Evolutionary conservation across 1,284 basidiomycete species (phyloP), one percentile per base, ranked within the genome.

Genomic region (Xerocomus cyaneibrunnescens): DNA sequence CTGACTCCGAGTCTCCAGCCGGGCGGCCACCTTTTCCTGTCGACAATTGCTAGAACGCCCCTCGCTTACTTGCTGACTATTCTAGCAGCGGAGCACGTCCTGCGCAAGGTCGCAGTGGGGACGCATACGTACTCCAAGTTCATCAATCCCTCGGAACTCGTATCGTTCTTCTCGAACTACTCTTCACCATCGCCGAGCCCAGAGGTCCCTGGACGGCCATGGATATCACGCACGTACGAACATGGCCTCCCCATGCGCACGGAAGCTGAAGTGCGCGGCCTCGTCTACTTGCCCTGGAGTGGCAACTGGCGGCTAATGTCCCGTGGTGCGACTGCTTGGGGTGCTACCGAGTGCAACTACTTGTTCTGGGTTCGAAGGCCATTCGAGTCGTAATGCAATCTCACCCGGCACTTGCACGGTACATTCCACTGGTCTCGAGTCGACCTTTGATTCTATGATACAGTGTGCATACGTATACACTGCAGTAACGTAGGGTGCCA

Each of bases 71-170:
- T 94, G 55, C 77, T 98, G 25, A 95, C 94, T 12, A 95, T 99
- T 64, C 79, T 95, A 52, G 74, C 94, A 43, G 96, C 95, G 5
- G 96, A 99, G 72, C 75, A 91, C 43, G 66, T 94, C 46, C 76
- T 97, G 14, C 79, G 89, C 1, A 79, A 93, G 59, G 97, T 99
- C 45, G 79, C 89, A 0, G 82, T 81, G 0, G 95, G 96, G 3
- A 99, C 97, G 5, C 97, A 99, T 70, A 94, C 92, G 0, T 89
- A 92, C 66, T 76, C 80, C 35, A 98, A 99, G 72, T 99, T 84
- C 69, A 78, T 99, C 66, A 90, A 92, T 58, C 93, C 96, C 1
- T 75, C 79, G 1, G 96, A 99, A 68, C 80, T 99, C n/a, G 74
- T 89, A 31, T 78, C 78, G 9, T 98, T 92, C 73, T 96, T 99